phyloP scores from a whole-genome alignment of 192 early-diverging fungal species.

The Paraglomus occultum region DNA sequence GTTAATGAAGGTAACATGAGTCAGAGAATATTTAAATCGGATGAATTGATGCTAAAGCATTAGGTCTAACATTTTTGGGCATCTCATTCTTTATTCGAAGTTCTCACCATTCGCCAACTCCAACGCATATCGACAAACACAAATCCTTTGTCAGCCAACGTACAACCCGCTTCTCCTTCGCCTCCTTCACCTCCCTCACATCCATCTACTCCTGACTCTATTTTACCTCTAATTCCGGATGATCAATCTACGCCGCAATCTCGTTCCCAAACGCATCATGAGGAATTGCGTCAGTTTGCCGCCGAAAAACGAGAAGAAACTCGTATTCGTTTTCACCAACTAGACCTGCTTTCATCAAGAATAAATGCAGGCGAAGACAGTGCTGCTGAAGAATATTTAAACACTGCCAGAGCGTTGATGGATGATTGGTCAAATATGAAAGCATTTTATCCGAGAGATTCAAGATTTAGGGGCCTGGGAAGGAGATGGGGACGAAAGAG shows the following conservation, averaged over 20 bases:
- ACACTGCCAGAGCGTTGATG: constrained; percentile 36
- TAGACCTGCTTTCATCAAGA: constrained; percentile 20
- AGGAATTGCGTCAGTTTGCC: background rate
- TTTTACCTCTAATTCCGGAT: too few species aligned
- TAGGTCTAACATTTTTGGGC: too few species aligned
- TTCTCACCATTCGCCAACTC: too few species aligned
- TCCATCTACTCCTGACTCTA: too few species aligned
- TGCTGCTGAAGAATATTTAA: constrained; percentile 31
- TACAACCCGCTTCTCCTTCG: too few species aligned
- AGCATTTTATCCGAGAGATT: constrained; percentile 38
- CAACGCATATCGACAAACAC: too few species aligned
- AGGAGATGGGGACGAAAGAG: constrained; percentile 12
- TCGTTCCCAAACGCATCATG: background rate
- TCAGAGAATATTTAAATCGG: too few species aligned
- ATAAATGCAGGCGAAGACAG: background rate
- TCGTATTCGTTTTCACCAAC: constrained; percentile 15
- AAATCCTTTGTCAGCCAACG: too few species aligned
- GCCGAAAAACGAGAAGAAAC: constrained; percentile 30
- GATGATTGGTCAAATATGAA: constrained; percentile 34
- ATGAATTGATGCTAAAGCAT: too few species aligned
- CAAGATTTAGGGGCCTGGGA: constrained; percentile 1
- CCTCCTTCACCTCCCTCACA: too few species aligned
- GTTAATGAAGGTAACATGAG: constrained; percentile 44
- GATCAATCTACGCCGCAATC: too few species aligned
- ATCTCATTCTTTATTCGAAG: too few species aligned